phyloP scores from a whole-genome alignment of 2,329 filamentous ascomycete genomes.

The Aureobasidium vineae region DNA sequence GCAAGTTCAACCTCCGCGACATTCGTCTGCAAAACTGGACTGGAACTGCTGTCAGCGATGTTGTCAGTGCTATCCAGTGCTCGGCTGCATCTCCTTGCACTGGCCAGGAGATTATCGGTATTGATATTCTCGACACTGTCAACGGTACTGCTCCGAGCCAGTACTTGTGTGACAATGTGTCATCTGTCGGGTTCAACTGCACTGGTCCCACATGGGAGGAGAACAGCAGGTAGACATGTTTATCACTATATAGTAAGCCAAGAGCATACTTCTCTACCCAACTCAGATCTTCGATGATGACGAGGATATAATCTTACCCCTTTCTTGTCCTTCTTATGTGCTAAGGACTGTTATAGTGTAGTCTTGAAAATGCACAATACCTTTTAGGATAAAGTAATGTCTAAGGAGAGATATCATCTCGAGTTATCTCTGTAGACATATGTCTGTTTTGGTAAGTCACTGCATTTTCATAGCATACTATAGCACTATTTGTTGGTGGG shows the following conservation, averaged over 20 bases:
- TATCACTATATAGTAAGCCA: background rate
- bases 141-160: constrained; percentile 30
- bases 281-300: background rate
- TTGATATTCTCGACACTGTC: constrained; percentile 26
- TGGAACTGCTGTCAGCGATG: constrained; percentile 34
- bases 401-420: too few species aligned
- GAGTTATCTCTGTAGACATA: too few species aligned
- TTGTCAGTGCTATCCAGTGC: constrained; percentile 35
- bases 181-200: constrained; percentile 32
- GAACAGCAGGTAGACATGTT: constrained; percentile 16
- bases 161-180: constrained; percentile 34
- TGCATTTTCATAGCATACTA: too few species aligned
- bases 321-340: too few species aligned
- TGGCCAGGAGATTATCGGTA: constrained; percentile 33
- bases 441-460: too few species aligned
- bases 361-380: too few species aligned
- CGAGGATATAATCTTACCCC: too few species aligned
- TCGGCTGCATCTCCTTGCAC: constrained; percentile 34
- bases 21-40: constrained; percentile 33
- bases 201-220: constrained; percentile 30
- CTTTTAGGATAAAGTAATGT: too few species aligned
- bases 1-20: constrained; percentile 42
- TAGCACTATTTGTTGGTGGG: too few species aligned
- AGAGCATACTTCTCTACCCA: background rate
- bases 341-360: too few species aligned